These are phyloP conservation scores for Hypsizygus marmoreus DNA, from an alignment of 768 basidiomycete species.

Conservation along the genomic window DNA sequence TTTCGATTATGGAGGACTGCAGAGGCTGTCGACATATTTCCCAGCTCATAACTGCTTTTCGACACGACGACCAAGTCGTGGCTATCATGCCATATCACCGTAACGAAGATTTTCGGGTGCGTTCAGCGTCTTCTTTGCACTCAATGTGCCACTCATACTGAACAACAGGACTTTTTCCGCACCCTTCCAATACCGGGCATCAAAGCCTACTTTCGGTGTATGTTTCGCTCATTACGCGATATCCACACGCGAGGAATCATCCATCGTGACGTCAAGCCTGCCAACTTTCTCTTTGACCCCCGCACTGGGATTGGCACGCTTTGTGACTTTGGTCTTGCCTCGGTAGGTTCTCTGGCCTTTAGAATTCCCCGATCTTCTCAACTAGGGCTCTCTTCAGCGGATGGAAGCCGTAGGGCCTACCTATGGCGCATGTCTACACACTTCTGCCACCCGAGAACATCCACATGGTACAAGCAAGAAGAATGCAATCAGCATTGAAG, in stretches of 20 bases:
- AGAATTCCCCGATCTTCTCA: background rate
- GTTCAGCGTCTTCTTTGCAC: slow-evolving; percentile 28
- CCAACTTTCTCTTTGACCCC: slow-evolving; percentile 94
- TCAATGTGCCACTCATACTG: slow-evolving; percentile 2
- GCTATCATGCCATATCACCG: slow-evolving; percentile 92
- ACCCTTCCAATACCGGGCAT: slow-evolving; percentile 73
- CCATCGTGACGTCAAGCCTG: slow-evolving; percentile 97
- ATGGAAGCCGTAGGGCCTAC: slow-evolving; percentile 47
- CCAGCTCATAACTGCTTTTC: slow-evolving; percentile 93
- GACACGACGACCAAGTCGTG: slow-evolving; percentile 89
- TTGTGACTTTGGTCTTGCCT: slow-evolving; percentile 95
- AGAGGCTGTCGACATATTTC: slow-evolving; percentile 86
- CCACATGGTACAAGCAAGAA: slow-evolving; percentile 69
- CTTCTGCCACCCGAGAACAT: slow-evolving; percentile 53
- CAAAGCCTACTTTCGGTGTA: slow-evolving; percentile 85
- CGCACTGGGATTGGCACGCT: slow-evolving; percentile 80
- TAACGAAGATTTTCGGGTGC: slow-evolving; percentile 90
- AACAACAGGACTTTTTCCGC: slow-evolving; percentile 72
- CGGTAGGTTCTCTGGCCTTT: slow-evolving; percentile 51
- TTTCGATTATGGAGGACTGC: slow-evolving; percentile 84
- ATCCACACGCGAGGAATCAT: slow-evolving; percentile 86
- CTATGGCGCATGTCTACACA: slow-evolving; percentile 76
- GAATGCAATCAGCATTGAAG: slow-evolving; percentile 47
- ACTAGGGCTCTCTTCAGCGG: slow-evolving; percentile 40
- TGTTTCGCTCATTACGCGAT: slow-evolving; percentile 88